Conservation (phyloP, 495 filamentous ascomycete species). For the Darksidea phi region DNA sequence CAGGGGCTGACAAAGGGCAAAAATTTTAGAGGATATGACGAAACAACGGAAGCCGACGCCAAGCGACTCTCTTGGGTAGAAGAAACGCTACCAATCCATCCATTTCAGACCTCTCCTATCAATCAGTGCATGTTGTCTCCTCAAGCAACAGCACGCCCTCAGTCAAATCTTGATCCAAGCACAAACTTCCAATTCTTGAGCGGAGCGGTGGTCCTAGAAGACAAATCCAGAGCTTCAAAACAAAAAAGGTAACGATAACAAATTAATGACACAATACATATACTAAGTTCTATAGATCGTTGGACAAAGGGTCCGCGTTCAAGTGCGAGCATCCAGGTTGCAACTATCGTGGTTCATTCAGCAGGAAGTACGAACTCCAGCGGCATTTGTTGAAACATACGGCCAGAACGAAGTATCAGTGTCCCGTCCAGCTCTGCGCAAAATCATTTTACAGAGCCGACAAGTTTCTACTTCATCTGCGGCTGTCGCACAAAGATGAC, state of each 20-base stretch:
- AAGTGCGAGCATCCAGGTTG: constrained; percentile 17
- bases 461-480: constrained; percentile 8
- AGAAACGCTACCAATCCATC: too few relatives aligned
- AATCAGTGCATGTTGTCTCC: too few relatives aligned
- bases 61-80: too few relatives aligned
- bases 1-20: constrained; percentile 33
- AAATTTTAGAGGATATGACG: too few relatives aligned
- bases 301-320: background rate
- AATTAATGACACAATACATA: too few relatives aligned
- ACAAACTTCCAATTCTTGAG: background rate
- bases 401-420: background rate
- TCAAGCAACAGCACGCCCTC: background rate
- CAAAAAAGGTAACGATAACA: background rate
- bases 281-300: background rate
- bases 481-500: constrained; percentile 1
- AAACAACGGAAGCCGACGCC: too few relatives aligned
- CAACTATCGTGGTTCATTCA: constrained; percentile 13
- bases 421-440: background rate
- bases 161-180: background rate
- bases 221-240: background rate
- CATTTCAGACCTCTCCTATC: too few relatives aligned
- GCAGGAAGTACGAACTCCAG: constrained; percentile 13
- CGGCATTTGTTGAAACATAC: constrained; percentile 22
- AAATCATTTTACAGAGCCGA: constrained; percentile 11
- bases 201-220: background rate